These are phyloP conservation scores for Thalassiosira allenii DNA, from an alignment of 352 stramenopile species.

Conservation along the genomic window DNA sequence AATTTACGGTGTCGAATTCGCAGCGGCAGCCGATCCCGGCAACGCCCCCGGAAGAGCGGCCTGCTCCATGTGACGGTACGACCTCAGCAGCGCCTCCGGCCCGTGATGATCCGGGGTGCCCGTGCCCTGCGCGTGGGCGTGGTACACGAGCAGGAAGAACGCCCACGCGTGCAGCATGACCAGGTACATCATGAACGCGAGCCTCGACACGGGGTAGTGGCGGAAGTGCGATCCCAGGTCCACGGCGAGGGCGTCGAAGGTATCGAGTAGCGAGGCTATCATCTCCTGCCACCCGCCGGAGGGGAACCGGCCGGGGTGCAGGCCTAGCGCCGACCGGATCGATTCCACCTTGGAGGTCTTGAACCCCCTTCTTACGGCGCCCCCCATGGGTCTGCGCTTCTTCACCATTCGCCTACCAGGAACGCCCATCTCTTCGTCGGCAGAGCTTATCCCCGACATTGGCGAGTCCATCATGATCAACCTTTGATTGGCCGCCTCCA, in stretches of 20 bases:
- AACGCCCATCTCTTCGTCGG: slow-evolving; percentile 60
- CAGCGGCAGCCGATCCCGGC: too few species aligned
- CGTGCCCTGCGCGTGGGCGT: slow-evolving; percentile 65
- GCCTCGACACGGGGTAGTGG: slow-evolving; percentile 75
- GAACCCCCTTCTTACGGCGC: slow-evolving; percentile 40
- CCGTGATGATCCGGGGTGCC: slow-evolving; percentile 44
- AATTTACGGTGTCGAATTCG: too few species aligned
- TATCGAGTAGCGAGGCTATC: slow-evolving; percentile 71
- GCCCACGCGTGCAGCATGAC: slow-evolving; percentile 79
- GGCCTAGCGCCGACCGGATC: slow-evolving; percentile 63
- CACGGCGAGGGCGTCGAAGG: slow-evolving; percentile 74
- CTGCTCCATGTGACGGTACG: slow-evolving; percentile 57
- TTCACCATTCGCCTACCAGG: slow-evolving; percentile 19
- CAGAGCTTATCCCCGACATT: slow-evolving; percentile 40
- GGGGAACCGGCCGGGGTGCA: slow-evolving; percentile 59
- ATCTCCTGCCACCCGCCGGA: slow-evolving; percentile 66
- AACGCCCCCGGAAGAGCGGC: too few species aligned
- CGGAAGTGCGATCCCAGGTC: slow-evolving; percentile 75
- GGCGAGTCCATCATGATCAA: slow-evolving; percentile 46
- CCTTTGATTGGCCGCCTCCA: slow-evolving; percentile 48
- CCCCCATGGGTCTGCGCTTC: slow-evolving; percentile 44
- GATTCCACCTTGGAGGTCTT: slow-evolving; percentile 57
- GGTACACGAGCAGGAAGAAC: slow-evolving; percentile 83
- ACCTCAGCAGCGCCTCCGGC: slow-evolving; percentile 50
- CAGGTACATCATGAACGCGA: slow-evolving; percentile 80